Conservation (phyloP, 495 filamentous ascomycete genomes). For the Penicillium verhagenii region DNA sequence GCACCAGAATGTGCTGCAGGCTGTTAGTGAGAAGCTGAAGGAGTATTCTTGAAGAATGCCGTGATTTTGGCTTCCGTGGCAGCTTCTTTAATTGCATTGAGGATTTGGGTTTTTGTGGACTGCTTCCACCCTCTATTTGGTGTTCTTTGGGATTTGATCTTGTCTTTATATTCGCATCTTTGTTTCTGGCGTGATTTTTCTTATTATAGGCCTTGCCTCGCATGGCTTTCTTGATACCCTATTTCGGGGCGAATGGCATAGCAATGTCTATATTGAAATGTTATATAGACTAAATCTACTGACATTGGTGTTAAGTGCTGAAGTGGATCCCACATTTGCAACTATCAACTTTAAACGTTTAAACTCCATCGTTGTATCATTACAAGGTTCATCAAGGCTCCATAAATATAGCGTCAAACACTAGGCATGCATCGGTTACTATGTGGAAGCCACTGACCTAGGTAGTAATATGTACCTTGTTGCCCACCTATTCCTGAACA, state of each 20-base stretch:
- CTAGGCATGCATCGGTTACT: too few species aligned
- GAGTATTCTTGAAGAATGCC: conserved; percentile 29
- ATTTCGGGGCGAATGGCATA: conserved; percentile 4
- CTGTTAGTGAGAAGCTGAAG: conserved; percentile 44
- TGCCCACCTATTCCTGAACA: too few species aligned
- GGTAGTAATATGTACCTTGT: too few species aligned
- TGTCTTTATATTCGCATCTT: not conserved
- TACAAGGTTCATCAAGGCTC: too few species aligned
- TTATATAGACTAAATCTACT: not conserved
- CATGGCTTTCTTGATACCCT: conserved; percentile 15
- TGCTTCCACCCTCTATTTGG: conserved; percentile 7
- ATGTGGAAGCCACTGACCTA: too few species aligned
- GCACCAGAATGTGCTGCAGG: conserved; percentile 58
- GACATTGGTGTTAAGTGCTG: not conserved
- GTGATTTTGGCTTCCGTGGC: not conserved
- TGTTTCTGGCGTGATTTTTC: conserved; percentile 1
- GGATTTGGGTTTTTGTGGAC: conserved; percentile 1
- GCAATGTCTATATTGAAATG: conserved; percentile 2
- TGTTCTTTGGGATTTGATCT: conserved; percentile 7
- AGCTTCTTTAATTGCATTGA: conserved; percentile 13
- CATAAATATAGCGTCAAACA: too few species aligned
- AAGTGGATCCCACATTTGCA: not conserved
- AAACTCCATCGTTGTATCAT: too few species aligned
- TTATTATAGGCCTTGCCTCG: not conserved
- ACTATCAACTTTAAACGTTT: not conserved